Conservation (phyloP, 2,329 filamentous ascomycete species). For the Elsinoe arachidis region DNA sequence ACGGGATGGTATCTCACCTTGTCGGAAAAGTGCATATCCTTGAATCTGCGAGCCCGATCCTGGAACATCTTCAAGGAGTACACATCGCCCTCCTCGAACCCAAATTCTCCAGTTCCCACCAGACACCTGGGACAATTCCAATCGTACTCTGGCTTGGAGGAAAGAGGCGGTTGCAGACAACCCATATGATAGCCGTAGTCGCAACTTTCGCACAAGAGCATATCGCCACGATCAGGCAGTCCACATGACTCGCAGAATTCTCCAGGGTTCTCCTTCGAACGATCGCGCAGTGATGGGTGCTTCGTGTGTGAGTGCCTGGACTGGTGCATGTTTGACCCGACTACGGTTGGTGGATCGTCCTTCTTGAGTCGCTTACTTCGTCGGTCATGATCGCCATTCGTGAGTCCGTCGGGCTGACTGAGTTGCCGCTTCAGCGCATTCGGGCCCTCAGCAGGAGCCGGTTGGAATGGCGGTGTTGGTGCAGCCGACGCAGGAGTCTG, state of each 20-base stretch:
- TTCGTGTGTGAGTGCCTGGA: constrained; percentile 73
- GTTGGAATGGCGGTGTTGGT: constrained; percentile 54
- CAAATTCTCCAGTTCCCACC: constrained; percentile 92
- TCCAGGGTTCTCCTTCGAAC: constrained; percentile 48
- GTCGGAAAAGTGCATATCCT: constrained; percentile 83
- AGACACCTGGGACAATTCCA: constrained; percentile 96
- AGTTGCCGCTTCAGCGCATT: constrained; percentile 63
- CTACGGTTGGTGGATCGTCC: constrained; percentile 67
- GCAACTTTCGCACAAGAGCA: constrained; percentile 84
- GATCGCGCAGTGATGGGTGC: constrained; percentile 48
- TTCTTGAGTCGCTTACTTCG: constrained; percentile 92
- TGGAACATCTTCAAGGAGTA: constrained; percentile 96
- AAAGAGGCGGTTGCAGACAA: constrained; percentile 81
- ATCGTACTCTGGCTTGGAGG: constrained; percentile 68
- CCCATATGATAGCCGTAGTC: constrained; percentile 79
- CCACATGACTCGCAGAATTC: constrained; percentile 78
- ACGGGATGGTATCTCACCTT: constrained; percentile 84
- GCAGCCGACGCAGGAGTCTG: constrained; percentile 24
- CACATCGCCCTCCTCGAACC: constrained; percentile 90
- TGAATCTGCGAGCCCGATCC: constrained; percentile 90
- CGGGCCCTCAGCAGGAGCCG: constrained; percentile 29
- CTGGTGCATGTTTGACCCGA: constrained; percentile 92
- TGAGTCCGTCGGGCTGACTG: constrained; percentile 46
- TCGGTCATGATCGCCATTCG: constrained; percentile 52
- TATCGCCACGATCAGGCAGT: constrained; percentile 59